These are phyloP conservation scores for Drechslerella dactyloides DNA, from an alignment of 2,329 filamentous ascomycete species.

Conservation along the genomic window DNA sequence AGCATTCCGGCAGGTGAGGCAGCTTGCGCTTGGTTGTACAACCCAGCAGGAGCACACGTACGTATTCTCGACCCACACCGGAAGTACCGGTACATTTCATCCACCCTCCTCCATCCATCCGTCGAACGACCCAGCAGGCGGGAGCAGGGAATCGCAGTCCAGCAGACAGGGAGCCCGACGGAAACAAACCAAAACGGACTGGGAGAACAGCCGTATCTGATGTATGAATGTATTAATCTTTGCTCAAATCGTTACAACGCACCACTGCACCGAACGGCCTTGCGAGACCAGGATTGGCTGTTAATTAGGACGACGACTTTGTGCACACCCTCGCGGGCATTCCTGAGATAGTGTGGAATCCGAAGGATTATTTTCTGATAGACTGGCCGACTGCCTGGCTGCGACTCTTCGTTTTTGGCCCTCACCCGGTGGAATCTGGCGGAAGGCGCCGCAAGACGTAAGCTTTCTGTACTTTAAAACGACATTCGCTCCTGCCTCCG, in stretches of 20 bases:
- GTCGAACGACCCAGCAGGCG: no score
- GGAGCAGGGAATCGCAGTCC: no score
- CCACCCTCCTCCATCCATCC: slow-evolving; percentile 7
- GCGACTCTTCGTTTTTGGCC: background rate
- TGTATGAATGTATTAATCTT: no score
- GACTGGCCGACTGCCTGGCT: slow-evolving; percentile 11
- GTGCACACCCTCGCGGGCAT: background rate
- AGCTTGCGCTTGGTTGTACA: slow-evolving; percentile 35
- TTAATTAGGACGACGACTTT: no score
- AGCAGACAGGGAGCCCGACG: no score
- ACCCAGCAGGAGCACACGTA: slow-evolving; percentile 46
- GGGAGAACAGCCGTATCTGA: no score
- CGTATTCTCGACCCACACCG: slow-evolving; percentile 20
- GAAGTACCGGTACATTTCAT: slow-evolving; percentile 18
- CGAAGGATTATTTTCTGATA: slow-evolving; percentile 4
- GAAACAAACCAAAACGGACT: no score
- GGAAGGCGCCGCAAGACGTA: slow-evolving; percentile 34
- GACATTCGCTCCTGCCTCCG: slow-evolving; percentile 23
- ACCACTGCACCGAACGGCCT: no score
- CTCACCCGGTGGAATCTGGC: slow-evolving; percentile 8
- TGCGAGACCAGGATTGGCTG: no score
- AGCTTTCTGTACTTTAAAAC: slow-evolving; percentile 37
- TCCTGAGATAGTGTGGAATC: background rate
- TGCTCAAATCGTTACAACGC: no score
- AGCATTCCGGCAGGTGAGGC: no score